Evolutionary conservation across 2,329 filamentous ascomycete genomes (phyloP).

Genomic region (Aspergillus viridinutans): DNA sequence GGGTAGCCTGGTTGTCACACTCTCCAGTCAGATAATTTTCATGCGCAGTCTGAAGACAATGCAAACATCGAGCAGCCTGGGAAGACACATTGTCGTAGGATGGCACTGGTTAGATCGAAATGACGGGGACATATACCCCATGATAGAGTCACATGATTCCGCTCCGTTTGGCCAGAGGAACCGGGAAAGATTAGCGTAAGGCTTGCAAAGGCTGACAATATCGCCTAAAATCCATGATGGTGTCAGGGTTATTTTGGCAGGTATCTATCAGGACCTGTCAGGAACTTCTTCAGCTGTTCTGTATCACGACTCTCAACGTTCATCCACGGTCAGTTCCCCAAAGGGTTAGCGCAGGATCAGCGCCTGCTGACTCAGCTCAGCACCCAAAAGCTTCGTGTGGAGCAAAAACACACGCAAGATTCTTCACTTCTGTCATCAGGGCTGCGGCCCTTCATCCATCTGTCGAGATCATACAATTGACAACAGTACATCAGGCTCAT

Average conservation of each 20-base stretch:
- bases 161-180: too few relatives aligned
- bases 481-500: constrained; percentile 2
- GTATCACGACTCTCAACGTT: too few relatives aligned
- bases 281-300: too few relatives aligned
- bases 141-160: too few relatives aligned
- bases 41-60: neutral
- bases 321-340: neutral
- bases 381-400: constrained; percentile 11
- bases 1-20: neutral
- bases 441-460: constrained; percentile 26
- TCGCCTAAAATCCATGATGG: too few relatives aligned
- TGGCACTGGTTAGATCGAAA: neutral
- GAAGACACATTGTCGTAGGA: neutral
- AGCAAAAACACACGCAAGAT: constrained; percentile 6
- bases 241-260: too few relatives aligned
- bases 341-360: neutral
- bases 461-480: neutral
- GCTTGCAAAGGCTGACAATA: too few relatives aligned
- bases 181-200: too few relatives aligned
- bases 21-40: neutral
- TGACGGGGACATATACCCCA: neutral
- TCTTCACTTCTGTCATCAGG: constrained; percentile 20
- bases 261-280: too few relatives aligned
- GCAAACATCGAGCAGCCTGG: neutral
- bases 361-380: constrained; percentile 12